A percentile compares a stretch with the other conserved stretches of the same genome.
Conservation (phyloP, 257 asterid genomes). For the Nicotiana benthamiana region DNA sequence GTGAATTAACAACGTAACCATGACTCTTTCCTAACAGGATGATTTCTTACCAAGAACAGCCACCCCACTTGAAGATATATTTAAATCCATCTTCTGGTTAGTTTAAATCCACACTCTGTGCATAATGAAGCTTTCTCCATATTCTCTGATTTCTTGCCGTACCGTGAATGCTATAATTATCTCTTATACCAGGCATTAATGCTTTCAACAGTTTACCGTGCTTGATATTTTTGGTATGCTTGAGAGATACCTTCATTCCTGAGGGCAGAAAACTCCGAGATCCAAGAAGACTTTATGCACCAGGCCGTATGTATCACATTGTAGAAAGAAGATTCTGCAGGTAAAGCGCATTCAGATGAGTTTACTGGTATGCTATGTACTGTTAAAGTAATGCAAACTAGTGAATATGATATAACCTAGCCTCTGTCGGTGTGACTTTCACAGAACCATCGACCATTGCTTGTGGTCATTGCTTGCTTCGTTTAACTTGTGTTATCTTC, state of each 20-base stretch:
- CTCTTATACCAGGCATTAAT: constrained; percentile 51
- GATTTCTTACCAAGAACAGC: constrained; percentile 96
- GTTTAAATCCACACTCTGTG: constrained; percentile 14
- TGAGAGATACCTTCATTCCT: constrained; percentile 86
- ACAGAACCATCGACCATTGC: not conserved
- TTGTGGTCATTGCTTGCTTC: not conserved
- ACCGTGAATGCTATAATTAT: constrained; percentile 26
- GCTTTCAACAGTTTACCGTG: constrained; percentile 79
- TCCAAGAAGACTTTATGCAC: constrained; percentile 92
- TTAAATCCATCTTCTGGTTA: constrained; percentile 90
- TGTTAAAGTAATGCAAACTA: constrained; percentile 1
- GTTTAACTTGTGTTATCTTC: not conserved
- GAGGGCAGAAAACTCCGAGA: constrained; percentile 91
- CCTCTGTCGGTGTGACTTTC: not conserved
- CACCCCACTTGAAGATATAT: constrained; percentile 89
- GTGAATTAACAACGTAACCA: not conserved
- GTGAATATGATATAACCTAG: not conserved
- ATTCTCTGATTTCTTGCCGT: constrained; percentile 11
- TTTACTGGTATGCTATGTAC: not conserved
- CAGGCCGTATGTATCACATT: constrained; percentile 97
- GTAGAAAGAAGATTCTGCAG: constrained; percentile 87
- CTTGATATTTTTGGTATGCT: constrained; percentile 82
- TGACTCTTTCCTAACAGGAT: constrained; percentile 38
- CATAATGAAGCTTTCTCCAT: constrained; percentile 7
- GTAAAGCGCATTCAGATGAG: constrained; percentile 24